Conservation (phyloP, 805 yeast species). For the Teunomyces pallodes region DNA sequence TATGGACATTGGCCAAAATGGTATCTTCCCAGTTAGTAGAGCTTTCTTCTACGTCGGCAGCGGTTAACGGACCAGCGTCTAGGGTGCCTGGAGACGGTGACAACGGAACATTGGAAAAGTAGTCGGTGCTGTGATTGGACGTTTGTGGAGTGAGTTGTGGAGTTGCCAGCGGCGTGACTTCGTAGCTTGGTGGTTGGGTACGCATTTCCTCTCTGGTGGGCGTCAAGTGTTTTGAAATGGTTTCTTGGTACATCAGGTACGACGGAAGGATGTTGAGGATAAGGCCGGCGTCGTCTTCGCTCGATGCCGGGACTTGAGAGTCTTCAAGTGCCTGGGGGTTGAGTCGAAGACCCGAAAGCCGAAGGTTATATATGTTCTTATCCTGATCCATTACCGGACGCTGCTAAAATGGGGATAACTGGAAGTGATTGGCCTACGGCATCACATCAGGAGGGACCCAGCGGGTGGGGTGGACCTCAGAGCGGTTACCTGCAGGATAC, state of each 20-base stretch:
- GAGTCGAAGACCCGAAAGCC: slow-evolving; percentile 13
- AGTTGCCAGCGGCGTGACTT: slow-evolving; percentile 21
- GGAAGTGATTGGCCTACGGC: too few relatives aligned
- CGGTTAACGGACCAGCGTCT: slow-evolving; percentile 6
- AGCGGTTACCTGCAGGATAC: neutral
- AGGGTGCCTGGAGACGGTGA: slow-evolving; percentile 12
- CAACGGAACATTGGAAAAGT: slow-evolving; percentile 16
- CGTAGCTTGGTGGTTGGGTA: slow-evolving; percentile 35
- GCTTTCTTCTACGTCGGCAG: slow-evolving; percentile 13
- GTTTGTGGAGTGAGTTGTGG: slow-evolving; percentile 4
- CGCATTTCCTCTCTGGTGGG: slow-evolving; percentile 28
- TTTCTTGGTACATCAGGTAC: slow-evolving; percentile 39
- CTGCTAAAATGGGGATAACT: too few relatives aligned
- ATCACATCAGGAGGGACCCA: neutral
- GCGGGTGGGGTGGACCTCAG: neutral
- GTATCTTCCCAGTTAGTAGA: slow-evolving; percentile 32
- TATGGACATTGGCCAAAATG: slow-evolving; percentile 34
- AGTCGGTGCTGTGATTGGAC: slow-evolving; percentile 13
- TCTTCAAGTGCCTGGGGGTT: neutral
- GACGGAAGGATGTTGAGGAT: slow-evolving; percentile 39
- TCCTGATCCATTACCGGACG: slow-evolving; percentile 2
- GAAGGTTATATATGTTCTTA: slow-evolving; percentile 18
- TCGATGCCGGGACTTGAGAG: neutral
- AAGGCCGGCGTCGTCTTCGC: slow-evolving; percentile 21
- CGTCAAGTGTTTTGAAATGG: slow-evolving; percentile 33